Evolutionary conservation across 352 stramenopile species (phyloP), one percentile per base, ranked within the genome.

Genomic region (Aphanomyces cochlioides): DNA sequence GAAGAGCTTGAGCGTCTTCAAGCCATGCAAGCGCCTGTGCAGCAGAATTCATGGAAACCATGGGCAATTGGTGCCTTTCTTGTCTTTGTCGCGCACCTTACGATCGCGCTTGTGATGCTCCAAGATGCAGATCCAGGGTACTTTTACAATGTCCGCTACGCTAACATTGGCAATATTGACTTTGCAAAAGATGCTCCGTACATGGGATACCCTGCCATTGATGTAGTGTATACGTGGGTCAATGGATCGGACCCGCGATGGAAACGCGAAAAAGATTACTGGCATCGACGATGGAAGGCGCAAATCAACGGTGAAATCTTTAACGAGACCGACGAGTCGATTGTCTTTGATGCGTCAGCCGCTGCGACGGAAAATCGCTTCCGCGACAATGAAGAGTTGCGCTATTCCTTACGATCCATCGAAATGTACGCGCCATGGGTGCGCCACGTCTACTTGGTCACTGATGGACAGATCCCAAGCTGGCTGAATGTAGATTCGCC

Each of bases 161-260:
- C 73, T 58, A 95, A 93, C 73, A 91, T 95, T 41, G 87, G 87
- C 66, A 70, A 77, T 71, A 84, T 93, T 48, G 17, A 70, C 47
- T 40, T 70, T 17, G 45, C 36, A 15, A 70, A 17, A 36, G 47
- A 61, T 73, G 74, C 45, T 58, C 81, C 8, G 61, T 92, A 75
- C 57, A 67, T 95, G 12, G 73, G 81, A 4, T 95, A 95, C 72
- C 85, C 84, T 0, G 84, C 89, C 15, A 97, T 98, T 63, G 95
- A 98, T 76, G 92, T 96, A 36, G 95, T 98, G 34, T 98, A 98
- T 78, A 98, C 94, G 71, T 98, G 95, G 94, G 93, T 98, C 56
- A 98, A 98, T 72, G 94, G 95, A 56, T 96, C 89, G 12, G 95
- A 98, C 66, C 91, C 95, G 10, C 78, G 87, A 13, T 98, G 95